phyloP scores from a whole-genome alignment of 179 eudicot genomes.

The Patellifolia procumbens region DNA sequence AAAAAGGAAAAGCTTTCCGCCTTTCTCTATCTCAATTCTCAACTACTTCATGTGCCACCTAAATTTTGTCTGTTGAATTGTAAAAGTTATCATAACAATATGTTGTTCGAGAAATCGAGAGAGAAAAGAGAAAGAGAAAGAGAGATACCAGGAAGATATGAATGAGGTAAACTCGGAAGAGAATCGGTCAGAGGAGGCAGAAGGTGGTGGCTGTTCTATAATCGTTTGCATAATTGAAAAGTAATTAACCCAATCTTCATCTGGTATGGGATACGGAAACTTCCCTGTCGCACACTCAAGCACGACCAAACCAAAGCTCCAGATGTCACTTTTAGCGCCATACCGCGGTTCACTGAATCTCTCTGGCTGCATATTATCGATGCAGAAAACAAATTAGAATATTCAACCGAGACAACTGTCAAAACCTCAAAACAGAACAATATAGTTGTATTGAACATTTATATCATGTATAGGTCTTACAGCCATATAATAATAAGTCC shows the following conservation, averaged over 20 bases:
- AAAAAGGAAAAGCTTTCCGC: neutral
- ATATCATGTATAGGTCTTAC: slow-evolving; percentile 47
- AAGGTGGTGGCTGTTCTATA: slow-evolving; percentile 80
- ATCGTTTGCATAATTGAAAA: slow-evolving; percentile 86
- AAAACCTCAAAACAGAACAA: neutral
- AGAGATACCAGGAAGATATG: slow-evolving; percentile 76
- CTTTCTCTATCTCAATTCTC: too few species aligned
- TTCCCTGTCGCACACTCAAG: slow-evolving; percentile 90
- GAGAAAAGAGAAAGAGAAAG: slow-evolving; percentile 1
- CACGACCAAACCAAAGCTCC: slow-evolving; percentile 95
- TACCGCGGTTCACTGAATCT: slow-evolving; percentile 69
- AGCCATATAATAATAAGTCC: slow-evolving; percentile 95
- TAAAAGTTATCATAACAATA: too few species aligned
- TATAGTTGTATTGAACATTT: neutral
- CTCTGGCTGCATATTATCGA: slow-evolving; percentile 65
- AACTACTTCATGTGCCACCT: too few species aligned
- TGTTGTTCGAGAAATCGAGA: neutral
- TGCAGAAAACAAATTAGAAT: slow-evolving; percentile 6
- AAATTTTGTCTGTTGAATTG: too few species aligned
- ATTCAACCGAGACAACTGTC: slow-evolving; percentile 8
- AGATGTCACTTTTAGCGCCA: slow-evolving; percentile 78
- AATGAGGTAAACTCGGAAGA: slow-evolving; percentile 93
- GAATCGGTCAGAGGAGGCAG: slow-evolving; percentile 70
- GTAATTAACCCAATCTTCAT: slow-evolving; percentile 60
- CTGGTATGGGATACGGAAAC: slow-evolving; percentile 80